phyloP scores from a whole-genome alignment of 805 yeast species.

The Wickerhamia fluorescens region DNA sequence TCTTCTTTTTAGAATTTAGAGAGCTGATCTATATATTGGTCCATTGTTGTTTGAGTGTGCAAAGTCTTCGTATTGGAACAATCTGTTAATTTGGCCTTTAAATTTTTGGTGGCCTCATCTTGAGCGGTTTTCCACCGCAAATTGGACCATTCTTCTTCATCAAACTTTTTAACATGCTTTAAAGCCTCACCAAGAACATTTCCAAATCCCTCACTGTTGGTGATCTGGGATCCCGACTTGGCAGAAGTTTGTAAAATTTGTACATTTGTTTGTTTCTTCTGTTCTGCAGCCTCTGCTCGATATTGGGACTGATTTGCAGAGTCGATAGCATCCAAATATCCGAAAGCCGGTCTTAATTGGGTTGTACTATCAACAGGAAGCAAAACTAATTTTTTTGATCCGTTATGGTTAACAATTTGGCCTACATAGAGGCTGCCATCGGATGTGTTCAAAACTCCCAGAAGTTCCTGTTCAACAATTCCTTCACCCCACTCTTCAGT shows the following conservation, averaged over 20 bases:
- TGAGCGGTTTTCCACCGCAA: conserved; percentile 21
- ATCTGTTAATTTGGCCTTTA: conserved; percentile 10
- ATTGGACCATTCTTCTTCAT: conserved; percentile 34
- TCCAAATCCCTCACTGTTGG: conserved; percentile 19
- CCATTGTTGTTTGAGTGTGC: conserved; percentile 15
- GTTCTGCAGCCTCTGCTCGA: conserved; percentile 32
- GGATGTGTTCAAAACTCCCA: conserved; percentile 58
- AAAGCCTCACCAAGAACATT: conserved; percentile 33
- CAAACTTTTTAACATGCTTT: conserved; percentile 30
- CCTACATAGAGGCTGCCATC: conserved; percentile 41
- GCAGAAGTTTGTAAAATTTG: conserved; percentile 38
- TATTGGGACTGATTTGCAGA: conserved; percentile 35
- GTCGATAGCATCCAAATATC: conserved; percentile 61
- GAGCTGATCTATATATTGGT: conserved; percentile 19
- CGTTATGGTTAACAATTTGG: conserved; percentile 15
- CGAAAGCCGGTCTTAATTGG: conserved; percentile 78
- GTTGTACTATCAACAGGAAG: conserved; percentile 59
- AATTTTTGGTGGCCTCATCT: conserved; percentile 10
- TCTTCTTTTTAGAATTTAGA: conserved; percentile 6
- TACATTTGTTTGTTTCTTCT: conserved; percentile 19
- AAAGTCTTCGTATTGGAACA: conserved; percentile 13
- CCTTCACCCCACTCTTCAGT: conserved; percentile 58
- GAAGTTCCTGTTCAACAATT: conserved; percentile 53
- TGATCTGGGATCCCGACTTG: conserved; percentile 18
- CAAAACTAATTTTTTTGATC: conserved; percentile 45